These are phyloP conservation scores for Starmerella asiatica DNA, from an alignment of 805 yeast genomes.

Conservation along the genomic window DNA sequence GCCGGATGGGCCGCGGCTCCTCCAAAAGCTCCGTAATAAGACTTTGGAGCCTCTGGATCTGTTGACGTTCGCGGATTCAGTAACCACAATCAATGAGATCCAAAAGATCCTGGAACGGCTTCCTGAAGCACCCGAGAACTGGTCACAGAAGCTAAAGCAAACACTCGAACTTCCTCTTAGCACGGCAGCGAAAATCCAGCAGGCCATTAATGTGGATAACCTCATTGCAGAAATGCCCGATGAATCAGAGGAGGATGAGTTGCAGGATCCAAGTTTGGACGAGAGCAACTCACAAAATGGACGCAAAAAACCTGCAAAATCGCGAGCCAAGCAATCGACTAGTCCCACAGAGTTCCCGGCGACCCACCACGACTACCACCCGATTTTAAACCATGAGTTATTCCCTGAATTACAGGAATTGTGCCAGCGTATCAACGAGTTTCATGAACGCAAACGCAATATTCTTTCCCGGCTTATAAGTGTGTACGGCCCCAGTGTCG, in stretches of 20 bases:
- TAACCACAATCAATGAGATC: slow-evolving; percentile 29
- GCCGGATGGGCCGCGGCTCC: slow-evolving; percentile 31
- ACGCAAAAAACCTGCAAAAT: neutral
- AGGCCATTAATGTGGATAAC: slow-evolving; percentile 31
- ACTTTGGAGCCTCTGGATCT: slow-evolving; percentile 35
- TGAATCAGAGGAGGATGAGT: neutral
- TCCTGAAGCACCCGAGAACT: neutral
- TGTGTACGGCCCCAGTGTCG: slow-evolving; percentile 17
- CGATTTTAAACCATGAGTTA: slow-evolving; percentile 17
- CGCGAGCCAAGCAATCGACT: neutral
- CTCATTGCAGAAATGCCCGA: slow-evolving; percentile 7
- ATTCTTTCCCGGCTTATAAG: slow-evolving; percentile 16
- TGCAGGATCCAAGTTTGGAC: neutral
- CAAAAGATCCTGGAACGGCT: neutral
- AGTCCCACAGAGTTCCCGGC: slow-evolving; percentile 4
- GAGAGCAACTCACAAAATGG: neutral
- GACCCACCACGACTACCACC: slow-evolving; percentile 9
- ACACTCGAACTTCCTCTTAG: slow-evolving; percentile 20
- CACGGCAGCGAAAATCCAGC: slow-evolving; percentile 33
- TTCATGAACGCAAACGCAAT: slow-evolving; percentile 20
- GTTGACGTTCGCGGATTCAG: slow-evolving; percentile 32
- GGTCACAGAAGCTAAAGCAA: neutral
- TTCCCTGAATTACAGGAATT: slow-evolving; percentile 16
- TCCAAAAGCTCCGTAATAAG: slow-evolving; percentile 30
- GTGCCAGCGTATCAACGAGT: slow-evolving; percentile 22